A percentile compares a stretch with the other conserved stretches of the same genome.
These are phyloP conservation scores for Murraya koenigii DNA, from an alignment of 345 rosid genomes.

Conservation along the genomic window DNA sequence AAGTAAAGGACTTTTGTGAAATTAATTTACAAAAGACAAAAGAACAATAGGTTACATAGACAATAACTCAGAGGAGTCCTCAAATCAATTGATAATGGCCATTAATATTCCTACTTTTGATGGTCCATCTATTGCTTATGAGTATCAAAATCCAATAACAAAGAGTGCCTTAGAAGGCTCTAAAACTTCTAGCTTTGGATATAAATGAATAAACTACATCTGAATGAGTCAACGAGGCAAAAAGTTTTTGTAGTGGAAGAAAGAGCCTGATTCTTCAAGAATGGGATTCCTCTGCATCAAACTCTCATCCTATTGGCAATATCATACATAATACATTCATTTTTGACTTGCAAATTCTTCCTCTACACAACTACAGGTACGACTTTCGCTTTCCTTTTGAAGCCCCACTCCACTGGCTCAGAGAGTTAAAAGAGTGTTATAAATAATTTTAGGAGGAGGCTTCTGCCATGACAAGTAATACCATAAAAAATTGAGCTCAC, in stretches of 20 bases:
- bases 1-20: too few species aligned
- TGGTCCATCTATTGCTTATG: slow-evolving; percentile 2
- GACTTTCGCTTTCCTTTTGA: slow-evolving; percentile 12
- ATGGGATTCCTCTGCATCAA: slow-evolving; percentile 56
- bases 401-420: not conserved
- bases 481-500: not conserved
- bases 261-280: slow-evolving; percentile 61
- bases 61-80: too few species aligned
- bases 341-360: slow-evolving; percentile 20
- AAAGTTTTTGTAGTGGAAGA: slow-evolving; percentile 36
- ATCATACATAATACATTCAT: slow-evolving; percentile 4
- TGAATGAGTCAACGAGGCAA: slow-evolving; percentile 44
- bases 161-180: slow-evolving; percentile 35
- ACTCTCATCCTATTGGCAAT: slow-evolving; percentile 41
- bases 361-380: not conserved
- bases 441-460: not conserved
- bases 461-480: not conserved
- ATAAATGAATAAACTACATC: slow-evolving; percentile 39
- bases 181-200: slow-evolving; percentile 32
- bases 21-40: too few species aligned
- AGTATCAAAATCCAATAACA: slow-evolving; percentile 13
- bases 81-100: not conserved
- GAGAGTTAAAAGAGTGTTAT: not conserved
- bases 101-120: slow-evolving; percentile 6
- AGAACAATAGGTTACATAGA: too few species aligned